Evolutionary conservation across 106 monocot species (phyloP).

Genomic region (Iris macrosiphon): DNA sequence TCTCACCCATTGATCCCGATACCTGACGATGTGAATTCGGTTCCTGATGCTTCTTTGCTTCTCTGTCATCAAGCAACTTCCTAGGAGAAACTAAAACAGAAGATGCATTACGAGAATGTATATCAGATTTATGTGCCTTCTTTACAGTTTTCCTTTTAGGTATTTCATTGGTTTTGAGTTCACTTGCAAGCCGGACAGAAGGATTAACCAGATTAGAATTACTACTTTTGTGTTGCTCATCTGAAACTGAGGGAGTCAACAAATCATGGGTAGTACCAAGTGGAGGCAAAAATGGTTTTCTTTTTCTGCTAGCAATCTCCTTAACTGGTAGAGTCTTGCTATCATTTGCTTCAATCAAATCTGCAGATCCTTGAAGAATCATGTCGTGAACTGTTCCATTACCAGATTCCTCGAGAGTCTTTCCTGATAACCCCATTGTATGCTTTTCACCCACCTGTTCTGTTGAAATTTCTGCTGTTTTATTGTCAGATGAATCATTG

Average conservation of each 20-base stretch:
- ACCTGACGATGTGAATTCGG: neutral
- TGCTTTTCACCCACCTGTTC: neutral
- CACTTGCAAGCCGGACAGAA: neutral
- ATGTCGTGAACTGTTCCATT: neutral
- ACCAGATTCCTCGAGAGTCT: neutral
- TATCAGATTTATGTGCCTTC: neutral
- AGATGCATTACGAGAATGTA: slow-evolving; percentile 3
- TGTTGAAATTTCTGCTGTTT: neutral
- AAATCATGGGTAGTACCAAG: neutral
- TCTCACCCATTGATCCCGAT: neutral
- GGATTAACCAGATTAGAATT: slow-evolving; percentile 7
- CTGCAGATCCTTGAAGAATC: neutral
- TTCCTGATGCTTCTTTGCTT: neutral
- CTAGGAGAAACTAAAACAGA: neutral
- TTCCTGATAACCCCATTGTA: neutral
- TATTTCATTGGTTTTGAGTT: slow-evolving; percentile 1
- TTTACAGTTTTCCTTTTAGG: slow-evolving; percentile 9
- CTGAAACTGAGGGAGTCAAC: neutral
- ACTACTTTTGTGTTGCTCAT: slow-evolving; percentile 5
- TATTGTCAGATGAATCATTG: slow-evolving; percentile 7
- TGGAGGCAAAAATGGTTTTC: slow-evolving; percentile 8
- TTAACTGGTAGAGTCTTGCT: slow-evolving; percentile 7
- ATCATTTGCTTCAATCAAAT: neutral
- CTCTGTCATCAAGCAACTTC: neutral
- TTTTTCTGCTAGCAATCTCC: slow-evolving; percentile 21